Percentiles rank a stretch among this genome's conserved stretches.
These are phyloP conservation scores for Microglena sp. DNA, from an alignment of 139 green algal genomes.

Conservation along the genomic window DNA sequence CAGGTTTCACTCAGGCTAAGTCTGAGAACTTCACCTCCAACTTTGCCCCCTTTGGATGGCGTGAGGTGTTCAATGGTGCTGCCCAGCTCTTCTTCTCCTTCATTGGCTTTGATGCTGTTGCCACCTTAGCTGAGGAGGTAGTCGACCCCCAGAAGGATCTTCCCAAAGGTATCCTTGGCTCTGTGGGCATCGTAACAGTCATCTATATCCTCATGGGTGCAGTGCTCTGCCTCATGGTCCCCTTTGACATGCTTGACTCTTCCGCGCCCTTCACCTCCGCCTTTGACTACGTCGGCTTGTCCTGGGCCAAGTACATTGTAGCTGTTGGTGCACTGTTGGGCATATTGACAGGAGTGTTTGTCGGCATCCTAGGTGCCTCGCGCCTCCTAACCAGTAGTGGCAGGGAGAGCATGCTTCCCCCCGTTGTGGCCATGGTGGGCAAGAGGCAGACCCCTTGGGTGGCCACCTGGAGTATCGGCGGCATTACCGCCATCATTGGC, in stretches of 20 bases:
- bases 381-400: slow-evolving; percentile 23
- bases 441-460: slow-evolving; percentile 19
- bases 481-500: not conserved
- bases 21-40: not conserved
- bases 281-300: slow-evolving; percentile 10
- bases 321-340: slow-evolving; percentile 25
- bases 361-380: not conserved
- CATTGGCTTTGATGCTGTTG: slow-evolving; percentile 47
- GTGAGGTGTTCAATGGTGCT: slow-evolving; percentile 48
- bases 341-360: not conserved
- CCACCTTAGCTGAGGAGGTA: slow-evolving; percentile 58
- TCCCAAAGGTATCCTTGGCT: slow-evolving; percentile 45
- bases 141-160: slow-evolving; percentile 21
- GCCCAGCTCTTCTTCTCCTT: slow-evolving; percentile 44
- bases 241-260: no score
- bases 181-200: slow-evolving; percentile 18
- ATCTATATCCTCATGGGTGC: slow-evolving; percentile 1
- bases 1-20: slow-evolving; percentile 17
- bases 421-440: slow-evolving; percentile 17
- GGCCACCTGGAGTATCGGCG: slow-evolving; percentile 18
- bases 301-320: slow-evolving; percentile 27
- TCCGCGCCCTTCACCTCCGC: not conserved
- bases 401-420: slow-evolving; percentile 33
- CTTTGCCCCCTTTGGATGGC: no score
- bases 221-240: slow-evolving; percentile 17